A percentile compares a stretch with the other conserved stretches of the same genome.
phyloP scores from a whole-genome alignment of 257 asterid species.

The Mentha longifolia region DNA sequence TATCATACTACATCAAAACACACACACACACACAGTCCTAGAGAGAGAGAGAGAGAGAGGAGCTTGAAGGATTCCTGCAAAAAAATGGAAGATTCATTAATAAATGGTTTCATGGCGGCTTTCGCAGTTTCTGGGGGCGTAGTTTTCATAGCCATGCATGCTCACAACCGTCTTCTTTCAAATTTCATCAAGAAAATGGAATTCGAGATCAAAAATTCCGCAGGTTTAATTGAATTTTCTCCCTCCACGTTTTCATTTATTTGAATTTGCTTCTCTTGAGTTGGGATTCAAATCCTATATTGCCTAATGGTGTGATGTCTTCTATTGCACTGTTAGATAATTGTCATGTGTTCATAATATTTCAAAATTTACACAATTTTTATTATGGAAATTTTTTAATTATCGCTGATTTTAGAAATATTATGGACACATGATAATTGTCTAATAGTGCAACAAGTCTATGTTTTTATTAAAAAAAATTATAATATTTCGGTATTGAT shows the following conservation, averaged over 20 bases:
- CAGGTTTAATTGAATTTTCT: conserved; percentile 29
- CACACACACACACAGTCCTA: not conserved
- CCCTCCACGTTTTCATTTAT: not conserved
- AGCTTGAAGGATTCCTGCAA: not conserved
- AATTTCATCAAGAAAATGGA: conserved; percentile 76
- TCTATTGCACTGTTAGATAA: no score
- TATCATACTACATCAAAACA: not conserved
- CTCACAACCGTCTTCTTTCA: conserved; percentile 75
- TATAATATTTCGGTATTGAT: not conserved
- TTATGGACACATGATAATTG: no score
- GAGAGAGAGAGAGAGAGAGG: not conserved
- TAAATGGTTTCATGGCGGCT: conserved; percentile 70
- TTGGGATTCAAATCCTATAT: no score
- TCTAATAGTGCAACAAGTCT: no score
- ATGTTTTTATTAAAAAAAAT: no score
- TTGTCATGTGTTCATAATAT: no score
- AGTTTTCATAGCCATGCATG: conserved; percentile 69
- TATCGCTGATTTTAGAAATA: no score
- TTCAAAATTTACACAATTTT: no score
- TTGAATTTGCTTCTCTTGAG: not conserved
- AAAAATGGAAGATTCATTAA: conserved; percentile 55
- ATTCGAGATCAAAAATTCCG: conserved; percentile 48
- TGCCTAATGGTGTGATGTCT: no score
- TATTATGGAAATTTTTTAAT: no score
- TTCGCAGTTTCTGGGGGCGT: conserved; percentile 90